Percentiles rank a stretch among this genome's conserved stretches.
phyloP scores from a whole-genome alignment of 2,329 filamentous ascomycete genomes.

The Trichoderma aggressivum region DNA sequence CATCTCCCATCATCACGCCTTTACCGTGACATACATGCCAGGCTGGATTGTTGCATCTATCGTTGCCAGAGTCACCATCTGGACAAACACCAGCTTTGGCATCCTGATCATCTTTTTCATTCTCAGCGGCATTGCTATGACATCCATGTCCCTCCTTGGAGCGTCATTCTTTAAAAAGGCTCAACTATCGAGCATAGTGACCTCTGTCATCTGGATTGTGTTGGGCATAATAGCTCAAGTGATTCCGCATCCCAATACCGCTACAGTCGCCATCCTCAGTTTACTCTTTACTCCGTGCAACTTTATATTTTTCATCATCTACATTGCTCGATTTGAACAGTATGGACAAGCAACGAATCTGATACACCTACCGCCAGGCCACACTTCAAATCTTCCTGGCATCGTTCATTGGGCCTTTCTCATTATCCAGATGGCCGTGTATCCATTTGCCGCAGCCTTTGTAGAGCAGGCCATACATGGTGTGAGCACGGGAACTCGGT shows the following conservation, averaged over 20 bases:
- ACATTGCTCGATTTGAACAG: slow-evolving; percentile 68
- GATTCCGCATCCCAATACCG: slow-evolving; percentile 57
- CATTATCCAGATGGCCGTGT: slow-evolving; percentile 65
- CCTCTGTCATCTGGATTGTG: slow-evolving; percentile 66
- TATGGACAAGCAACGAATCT: slow-evolving; percentile 58
- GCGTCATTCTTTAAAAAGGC: slow-evolving; percentile 76
- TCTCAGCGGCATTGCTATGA: slow-evolving; percentile 67
- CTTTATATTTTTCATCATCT: slow-evolving; percentile 71
- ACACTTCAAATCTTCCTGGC: slow-evolving; percentile 62
- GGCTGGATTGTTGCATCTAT: slow-evolving; percentile 42
- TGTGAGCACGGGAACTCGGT: slow-evolving; percentile 48
- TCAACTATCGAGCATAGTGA: slow-evolving; percentile 74
- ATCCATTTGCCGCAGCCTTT: slow-evolving; percentile 66
- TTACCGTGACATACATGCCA: slow-evolving; percentile 61
- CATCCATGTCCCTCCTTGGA: slow-evolving; percentile 72
- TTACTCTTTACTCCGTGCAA: slow-evolving; percentile 82
- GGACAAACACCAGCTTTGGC: slow-evolving; percentile 49
- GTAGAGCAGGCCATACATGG: slow-evolving; percentile 57
- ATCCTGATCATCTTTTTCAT: slow-evolving; percentile 70
- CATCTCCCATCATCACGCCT: slow-evolving; percentile 62
- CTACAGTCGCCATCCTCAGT: slow-evolving; percentile 61
- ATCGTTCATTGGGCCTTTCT: slow-evolving; percentile 72
- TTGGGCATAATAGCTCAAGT: slow-evolving; percentile 76
- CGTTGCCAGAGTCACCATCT: slow-evolving; percentile 25
- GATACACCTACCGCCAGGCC: slow-evolving; percentile 54